A percentile compares a stretch with the other conserved stretches of the same genome.
These are phyloP conservation scores for Styphnolobium japonicum DNA, from an alignment of 306 rosid species.

Conservation along the genomic window DNA sequence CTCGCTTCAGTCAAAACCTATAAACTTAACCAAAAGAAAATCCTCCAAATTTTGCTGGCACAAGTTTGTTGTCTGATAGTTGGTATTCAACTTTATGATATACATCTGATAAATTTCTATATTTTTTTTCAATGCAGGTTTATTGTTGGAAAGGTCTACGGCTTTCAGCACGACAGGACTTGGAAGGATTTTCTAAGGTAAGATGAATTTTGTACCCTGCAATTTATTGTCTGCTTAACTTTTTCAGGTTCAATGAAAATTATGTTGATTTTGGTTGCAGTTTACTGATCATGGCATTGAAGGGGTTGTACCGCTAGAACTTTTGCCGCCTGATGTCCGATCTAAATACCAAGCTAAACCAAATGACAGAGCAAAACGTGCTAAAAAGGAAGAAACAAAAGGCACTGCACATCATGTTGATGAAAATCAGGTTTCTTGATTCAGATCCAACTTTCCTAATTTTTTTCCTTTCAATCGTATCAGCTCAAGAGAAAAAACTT, in stretches of 20 bases:
- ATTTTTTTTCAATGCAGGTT: conserved; percentile 58
- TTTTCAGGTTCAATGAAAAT: not conserved
- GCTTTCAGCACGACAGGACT: conserved; percentile 93
- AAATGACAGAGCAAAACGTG: conserved; percentile 78
- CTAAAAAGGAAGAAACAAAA: conserved; percentile 81
- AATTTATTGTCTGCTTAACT: not conserved
- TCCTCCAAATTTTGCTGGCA: not conserved
- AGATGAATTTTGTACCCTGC: not conserved
- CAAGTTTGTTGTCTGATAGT: not conserved
- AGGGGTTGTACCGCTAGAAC: conserved; percentile 93
- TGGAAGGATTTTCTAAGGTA: conserved; percentile 95
- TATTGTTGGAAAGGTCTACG: conserved; percentile 98
- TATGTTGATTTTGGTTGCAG: conserved; percentile 44
- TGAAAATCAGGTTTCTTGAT: conserved; percentile 75
- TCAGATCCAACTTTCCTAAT: conserved; percentile 17
- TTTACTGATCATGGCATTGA: conserved; percentile 89
- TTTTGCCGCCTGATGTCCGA: conserved; percentile 78
- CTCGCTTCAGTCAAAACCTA: not conserved
- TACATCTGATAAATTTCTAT: not conserved
- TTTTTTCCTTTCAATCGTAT: not conserved
- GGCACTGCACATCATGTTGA: conserved; percentile 60
- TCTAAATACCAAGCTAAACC: conserved; percentile 82
- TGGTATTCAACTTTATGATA: not conserved
- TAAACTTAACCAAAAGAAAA: not conserved
- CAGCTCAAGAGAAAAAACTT: conserved; percentile 1